Base-by-base conservation (phyloP, 2,329 filamentous ascomycete species). In the Proliferodiscus dingleyae region DNA sequence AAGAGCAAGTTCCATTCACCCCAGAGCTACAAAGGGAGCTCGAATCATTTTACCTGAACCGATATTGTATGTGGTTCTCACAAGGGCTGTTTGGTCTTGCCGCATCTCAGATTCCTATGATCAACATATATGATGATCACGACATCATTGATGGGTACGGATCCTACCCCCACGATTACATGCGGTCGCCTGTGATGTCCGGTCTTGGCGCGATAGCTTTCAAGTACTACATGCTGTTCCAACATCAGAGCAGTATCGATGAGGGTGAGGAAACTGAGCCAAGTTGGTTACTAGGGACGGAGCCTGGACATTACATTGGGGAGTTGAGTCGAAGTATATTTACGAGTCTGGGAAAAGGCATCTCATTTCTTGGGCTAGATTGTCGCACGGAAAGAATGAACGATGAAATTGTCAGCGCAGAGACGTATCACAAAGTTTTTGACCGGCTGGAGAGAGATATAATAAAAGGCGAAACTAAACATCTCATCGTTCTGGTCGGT, bases 221-320 rank as follows among this genome's bases (percentile, higher is more conserved):
- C 77, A 98, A 98, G 65, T 98, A 97, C 68, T 98, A 98, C 61
- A 85, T 98, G 82, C 77, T 98, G 7, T 98, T 98, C 70, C 93
- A 98, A 65, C 93, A 98, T 58, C 94, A 98, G 65, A 95, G 86
- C 55, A 73, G 95, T 3, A 70, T 80, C 1, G 79, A 83, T 37
- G 93, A 98, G 68, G 89, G 83, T 0, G 83, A 94, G 55, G 73
- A 77, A 28, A 79, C 86, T 2, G 94, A 98, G 65, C 88, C 91
- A 2, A 96, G 89, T 62, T 97, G 93, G 93, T 70, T 94, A 15
- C 69, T 97, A 3, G 93, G 93, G 5, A 71, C 77, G 19, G 73
- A 77, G 26, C 87, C 85, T 3, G 94, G 94, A 0, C 90, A 91
- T 0, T 98, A 95, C 63, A 96, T 98, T 62, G 79, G 83, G 16